phyloP scores from a whole-genome alignment of 2,329 filamentous ascomycete species.

The Nannizziopsis arthrosporioides region DNA sequence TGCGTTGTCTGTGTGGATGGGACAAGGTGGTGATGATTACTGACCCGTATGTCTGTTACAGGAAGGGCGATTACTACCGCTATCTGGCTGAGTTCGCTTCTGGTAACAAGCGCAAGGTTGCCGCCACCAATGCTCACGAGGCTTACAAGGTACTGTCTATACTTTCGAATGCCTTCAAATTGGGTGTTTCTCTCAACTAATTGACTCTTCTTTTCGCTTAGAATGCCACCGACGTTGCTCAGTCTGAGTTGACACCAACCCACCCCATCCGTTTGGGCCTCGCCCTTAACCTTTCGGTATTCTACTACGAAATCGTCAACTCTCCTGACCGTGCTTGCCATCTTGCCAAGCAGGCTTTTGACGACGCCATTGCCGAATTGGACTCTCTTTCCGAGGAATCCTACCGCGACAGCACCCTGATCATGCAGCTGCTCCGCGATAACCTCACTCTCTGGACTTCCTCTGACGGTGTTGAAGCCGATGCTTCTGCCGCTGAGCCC shows the following conservation, averaged over 20 bases:
- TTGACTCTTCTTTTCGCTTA: slow-evolving; percentile 30
- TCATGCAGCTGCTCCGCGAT: slow-evolving; percentile 98
- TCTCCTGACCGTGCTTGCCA: slow-evolving; percentile 95
- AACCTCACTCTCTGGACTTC: slow-evolving; percentile 98
- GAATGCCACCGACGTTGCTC: slow-evolving; percentile 96
- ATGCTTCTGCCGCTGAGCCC: slow-evolving; percentile 38
- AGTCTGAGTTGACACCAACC: slow-evolving; percentile 92
- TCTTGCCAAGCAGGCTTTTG: slow-evolving; percentile 97
- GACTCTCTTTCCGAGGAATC: slow-evolving; percentile 96
- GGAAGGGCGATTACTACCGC: slow-evolving; percentile 96
- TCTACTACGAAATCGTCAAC: slow-evolving; percentile 99
- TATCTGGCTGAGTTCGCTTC: slow-evolving; percentile 89
- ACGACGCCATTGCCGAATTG: slow-evolving; percentile 96
- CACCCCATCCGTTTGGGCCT: slow-evolving; percentile 97
- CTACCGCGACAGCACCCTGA: slow-evolving; percentile 96
- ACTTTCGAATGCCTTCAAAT: slow-evolving; percentile 12
- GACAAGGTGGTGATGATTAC: neutral
- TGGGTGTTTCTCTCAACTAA: slow-evolving; percentile 9
- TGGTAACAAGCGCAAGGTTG: slow-evolving; percentile 81
- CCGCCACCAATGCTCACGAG: slow-evolving; percentile 78
- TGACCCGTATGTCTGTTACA: slow-evolving; percentile 30
- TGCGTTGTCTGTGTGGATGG: slow-evolving; percentile 38
- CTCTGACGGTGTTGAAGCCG: slow-evolving; percentile 67
- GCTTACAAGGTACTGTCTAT: slow-evolving; percentile 79
- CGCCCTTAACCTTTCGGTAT: slow-evolving; percentile 97